Percentiles rank a stretch among this genome's conserved stretches.
Conservation (phyloP, 192 early-diverging fungal species). For the Coemansia sp. region DNA sequence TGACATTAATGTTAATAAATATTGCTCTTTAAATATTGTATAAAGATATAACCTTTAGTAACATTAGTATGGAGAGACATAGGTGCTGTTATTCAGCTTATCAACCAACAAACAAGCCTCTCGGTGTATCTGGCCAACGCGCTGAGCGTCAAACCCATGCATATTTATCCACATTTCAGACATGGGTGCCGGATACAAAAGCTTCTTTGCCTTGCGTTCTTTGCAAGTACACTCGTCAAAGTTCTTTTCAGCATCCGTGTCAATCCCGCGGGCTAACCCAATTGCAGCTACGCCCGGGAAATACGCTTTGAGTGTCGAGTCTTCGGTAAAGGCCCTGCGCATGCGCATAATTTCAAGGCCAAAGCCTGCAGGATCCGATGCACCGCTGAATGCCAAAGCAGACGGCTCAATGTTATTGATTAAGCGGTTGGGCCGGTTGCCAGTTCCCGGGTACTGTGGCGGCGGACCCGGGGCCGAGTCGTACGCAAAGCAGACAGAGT, state of each 20-base stretch:
- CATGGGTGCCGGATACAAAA: slow-evolving; percentile 39
- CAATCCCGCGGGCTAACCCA: slow-evolving; percentile 2
- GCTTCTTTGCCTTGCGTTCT: not conserved
- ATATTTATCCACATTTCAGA: slow-evolving; percentile 37
- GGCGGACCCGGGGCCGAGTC: slow-evolving; percentile 40
- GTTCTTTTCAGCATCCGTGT: not conserved
- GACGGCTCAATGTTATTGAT: not conserved
- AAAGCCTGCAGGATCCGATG: slow-evolving; percentile 23
- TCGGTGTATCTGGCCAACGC: slow-evolving; percentile 28
- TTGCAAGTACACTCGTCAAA: slow-evolving; percentile 2
- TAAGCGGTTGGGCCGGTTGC: not conserved
- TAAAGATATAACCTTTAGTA: not conserved
- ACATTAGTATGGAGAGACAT: slow-evolving; percentile 43
- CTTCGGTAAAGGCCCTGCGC: slow-evolving; percentile 17
- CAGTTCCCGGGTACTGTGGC: slow-evolving; percentile 16
- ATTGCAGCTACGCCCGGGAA: slow-evolving; percentile 26
- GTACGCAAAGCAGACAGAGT: slow-evolving; percentile 41
- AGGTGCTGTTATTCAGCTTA: slow-evolving; percentile 49
- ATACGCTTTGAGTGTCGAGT: slow-evolving; percentile 18
- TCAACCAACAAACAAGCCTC: slow-evolving; percentile 40
- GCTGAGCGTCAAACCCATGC: slow-evolving; percentile 42
- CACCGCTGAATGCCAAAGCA: slow-evolving; percentile 31
- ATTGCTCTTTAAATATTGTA: not conserved
- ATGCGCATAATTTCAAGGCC: slow-evolving; percentile 33
- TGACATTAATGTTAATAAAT: not conserved